Evolutionary conservation across 2,329 filamentous ascomycete species (phyloP).

Genomic region (Fusarium sacchari): DNA sequence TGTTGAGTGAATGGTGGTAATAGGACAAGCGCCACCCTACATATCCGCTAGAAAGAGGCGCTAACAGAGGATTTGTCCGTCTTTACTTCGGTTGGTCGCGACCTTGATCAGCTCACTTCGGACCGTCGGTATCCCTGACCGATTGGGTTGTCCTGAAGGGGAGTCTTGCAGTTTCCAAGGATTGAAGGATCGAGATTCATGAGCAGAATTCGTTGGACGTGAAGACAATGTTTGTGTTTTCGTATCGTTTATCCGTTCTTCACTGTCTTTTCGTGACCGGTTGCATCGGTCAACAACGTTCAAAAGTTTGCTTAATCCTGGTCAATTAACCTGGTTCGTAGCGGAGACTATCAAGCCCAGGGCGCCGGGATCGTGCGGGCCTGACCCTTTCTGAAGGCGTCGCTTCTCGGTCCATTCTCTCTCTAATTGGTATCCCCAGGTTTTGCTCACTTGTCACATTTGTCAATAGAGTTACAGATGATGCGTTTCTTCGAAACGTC

Average conservation of each 20-base stretch:
- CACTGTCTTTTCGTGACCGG: background rate
- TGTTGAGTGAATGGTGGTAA: background rate
- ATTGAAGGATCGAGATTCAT: background rate
- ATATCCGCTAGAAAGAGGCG: background rate
- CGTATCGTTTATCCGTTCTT: background rate
- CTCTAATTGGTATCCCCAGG: slow-evolving; percentile 44
- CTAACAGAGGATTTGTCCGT: slow-evolving; percentile 11
- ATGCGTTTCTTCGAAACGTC: background rate
- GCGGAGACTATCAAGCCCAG: slow-evolving; percentile 31
- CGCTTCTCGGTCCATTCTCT: slow-evolving; percentile 41
- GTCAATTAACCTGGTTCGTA: slow-evolving; percentile 12
- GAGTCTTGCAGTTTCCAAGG: background rate
- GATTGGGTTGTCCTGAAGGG: background rate
- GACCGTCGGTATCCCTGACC: slow-evolving; percentile 38
- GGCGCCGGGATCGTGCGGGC: slow-evolving; percentile 28
- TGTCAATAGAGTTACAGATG: slow-evolving; percentile 7
- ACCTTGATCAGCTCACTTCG: slow-evolving; percentile 26
- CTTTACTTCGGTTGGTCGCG: slow-evolving; percentile 41
- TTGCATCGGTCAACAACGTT: slow-evolving; percentile 2
- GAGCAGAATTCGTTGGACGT: background rate
- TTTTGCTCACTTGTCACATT: slow-evolving; percentile 20
- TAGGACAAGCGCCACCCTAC: background rate
- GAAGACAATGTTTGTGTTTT: background rate
- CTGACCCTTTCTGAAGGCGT: slow-evolving; percentile 21
- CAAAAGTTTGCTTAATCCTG: slow-evolving; percentile 27